Conservation (phyloP, 192 early-diverging fungal genomes). For the Backusella parvicylindrica region DNA sequence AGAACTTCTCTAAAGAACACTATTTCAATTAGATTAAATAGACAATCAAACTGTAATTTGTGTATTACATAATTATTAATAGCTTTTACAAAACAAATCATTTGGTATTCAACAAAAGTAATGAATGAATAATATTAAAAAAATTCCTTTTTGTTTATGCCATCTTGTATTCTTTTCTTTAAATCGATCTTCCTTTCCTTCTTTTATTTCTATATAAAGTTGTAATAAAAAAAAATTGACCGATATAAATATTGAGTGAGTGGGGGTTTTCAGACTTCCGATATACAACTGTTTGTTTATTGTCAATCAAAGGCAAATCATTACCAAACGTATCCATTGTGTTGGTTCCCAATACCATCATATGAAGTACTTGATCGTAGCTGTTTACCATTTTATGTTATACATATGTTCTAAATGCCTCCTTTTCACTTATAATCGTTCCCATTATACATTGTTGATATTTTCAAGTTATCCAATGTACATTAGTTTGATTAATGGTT, state of each 20-base stretch:
- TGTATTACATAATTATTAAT: neutral
- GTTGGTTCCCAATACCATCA: neutral
- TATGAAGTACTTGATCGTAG: no score
- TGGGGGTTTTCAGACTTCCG: no score
- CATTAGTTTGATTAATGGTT: no score
- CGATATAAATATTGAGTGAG: neutral
- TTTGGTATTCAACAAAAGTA: neutral
- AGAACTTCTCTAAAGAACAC: neutral
- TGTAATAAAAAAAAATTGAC: no score
- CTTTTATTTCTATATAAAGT: no score
- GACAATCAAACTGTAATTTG: neutral
- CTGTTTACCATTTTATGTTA: no score
- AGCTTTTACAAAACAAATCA: neutral
- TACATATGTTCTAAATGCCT: no score
- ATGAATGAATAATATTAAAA: neutral
- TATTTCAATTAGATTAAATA: neutral
- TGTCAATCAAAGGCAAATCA: neutral
- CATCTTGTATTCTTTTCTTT: neutral
- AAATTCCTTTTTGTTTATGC: neutral
- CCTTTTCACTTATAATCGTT: no score
- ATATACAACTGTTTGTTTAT: no score
- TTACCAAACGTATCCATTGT: neutral
- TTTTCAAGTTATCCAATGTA: no score
- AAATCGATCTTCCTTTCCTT: neutral
- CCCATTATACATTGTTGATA: no score